A percentile compares a stretch with the other conserved stretches of the same genome.
Conservation (phyloP, 257 asterid species). For the Echites panduratus region DNA sequence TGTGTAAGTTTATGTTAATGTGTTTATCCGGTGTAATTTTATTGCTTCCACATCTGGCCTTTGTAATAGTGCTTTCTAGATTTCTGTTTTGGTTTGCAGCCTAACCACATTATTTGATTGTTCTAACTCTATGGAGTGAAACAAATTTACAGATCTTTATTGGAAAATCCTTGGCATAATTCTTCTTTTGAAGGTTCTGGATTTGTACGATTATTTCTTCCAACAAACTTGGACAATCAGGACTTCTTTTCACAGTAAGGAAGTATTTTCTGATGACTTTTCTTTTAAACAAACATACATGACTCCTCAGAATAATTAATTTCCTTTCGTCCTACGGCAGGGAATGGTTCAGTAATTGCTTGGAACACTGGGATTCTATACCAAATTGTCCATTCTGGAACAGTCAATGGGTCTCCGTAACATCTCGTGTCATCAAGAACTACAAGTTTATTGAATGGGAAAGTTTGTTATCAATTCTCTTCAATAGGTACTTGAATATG, state of each 20-base stretch:
- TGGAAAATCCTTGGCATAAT: conserved; percentile 99
- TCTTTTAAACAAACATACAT: conserved; percentile 17
- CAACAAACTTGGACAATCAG: conserved; percentile 76
- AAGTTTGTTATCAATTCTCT: conserved; percentile 55
- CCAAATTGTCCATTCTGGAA: conserved; percentile 96
- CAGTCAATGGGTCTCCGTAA: conserved; percentile 94
- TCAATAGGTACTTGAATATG: conserved; percentile 79
- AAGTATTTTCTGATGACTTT: conserved; percentile 11
- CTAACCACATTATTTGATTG: not conserved
- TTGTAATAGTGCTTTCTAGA: not conserved
- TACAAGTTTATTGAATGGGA: conserved; percentile 72
- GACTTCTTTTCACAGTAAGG: conserved; percentile 81
- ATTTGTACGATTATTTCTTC: conserved; percentile 84
- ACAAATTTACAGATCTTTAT: conserved; percentile 57
- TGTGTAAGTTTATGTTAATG: not conserved
- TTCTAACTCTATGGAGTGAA: conserved; percentile 15
- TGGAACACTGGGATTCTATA: conserved; percentile 75
- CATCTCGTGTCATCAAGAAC: conserved; percentile 90
- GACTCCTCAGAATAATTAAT: conserved; percentile 19
- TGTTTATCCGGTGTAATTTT: not conserved
- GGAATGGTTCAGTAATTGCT: conserved; percentile 58
- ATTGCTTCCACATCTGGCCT: not conserved
- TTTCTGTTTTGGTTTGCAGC: not conserved
- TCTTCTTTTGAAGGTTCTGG: conserved; percentile 97
- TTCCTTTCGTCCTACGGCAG: conserved; percentile 40